Evolutionary conservation across 768 basidiomycete species (phyloP), one percentile per base, ranked within the genome.

Genomic region (Megacollybia marginata): DNA sequence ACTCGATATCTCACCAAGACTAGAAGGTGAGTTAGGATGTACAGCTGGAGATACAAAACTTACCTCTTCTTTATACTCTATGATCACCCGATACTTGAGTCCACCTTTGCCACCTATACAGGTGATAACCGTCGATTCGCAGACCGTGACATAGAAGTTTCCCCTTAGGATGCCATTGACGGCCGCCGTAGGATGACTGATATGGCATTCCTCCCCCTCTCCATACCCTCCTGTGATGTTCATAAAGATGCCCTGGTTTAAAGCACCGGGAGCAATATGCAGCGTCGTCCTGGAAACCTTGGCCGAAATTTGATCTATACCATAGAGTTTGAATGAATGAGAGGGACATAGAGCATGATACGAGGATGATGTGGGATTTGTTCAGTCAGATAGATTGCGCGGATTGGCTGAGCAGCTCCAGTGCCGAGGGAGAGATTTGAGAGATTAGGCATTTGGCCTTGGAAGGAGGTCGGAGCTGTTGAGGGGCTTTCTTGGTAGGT

Each of bases 51-150:
- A n/a, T 2, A 31, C 9, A 33, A 9, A 45, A 61, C 82, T 42
- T 52, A 89, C 89, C 82, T 99, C 94, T 62, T 99, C 96, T 68
- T 92, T 93, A 70, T 95, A 98, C 59, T 94, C 91, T 50, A 96
- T 80, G 56, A 98, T 75, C 4, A 92, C 76, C 52, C 94, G 76
- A 57, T 88, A 82, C 60, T 76, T 79, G 54, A 76, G 69, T 33
- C 73, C 76, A 12, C 73, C 72, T 51, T 75, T 78, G 2, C 82
- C 82, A 5, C 88, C 86, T 16, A 73, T 74, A 63, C 90, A 92
- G 32, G 90, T 92, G 57, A 95, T 80, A 47, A 88, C 79, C 7
- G 82, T 85, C 40, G 82, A 79, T 50, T 92, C 91, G 38, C 76
- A 69, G 42, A 96, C 79, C 0, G 92, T 96, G 43, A 92, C 80